These are phyloP conservation scores for Phytophthora cactorum DNA, from an alignment of 352 stramenopile species.

Conservation along the genomic window DNA sequence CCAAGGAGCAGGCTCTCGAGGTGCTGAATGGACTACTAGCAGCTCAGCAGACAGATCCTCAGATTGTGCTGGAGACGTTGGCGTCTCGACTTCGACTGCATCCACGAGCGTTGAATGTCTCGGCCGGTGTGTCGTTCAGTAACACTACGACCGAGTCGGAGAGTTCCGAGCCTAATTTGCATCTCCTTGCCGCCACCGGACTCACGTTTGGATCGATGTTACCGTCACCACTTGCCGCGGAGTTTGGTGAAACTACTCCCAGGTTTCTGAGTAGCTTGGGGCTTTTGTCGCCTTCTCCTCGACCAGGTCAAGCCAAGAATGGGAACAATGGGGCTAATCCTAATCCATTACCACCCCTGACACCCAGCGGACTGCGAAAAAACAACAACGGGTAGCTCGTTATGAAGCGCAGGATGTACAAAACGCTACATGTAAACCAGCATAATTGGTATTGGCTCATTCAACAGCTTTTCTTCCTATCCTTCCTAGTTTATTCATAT, in stretches of 20 bases:
- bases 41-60: constrained; percentile 30
- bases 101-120: constrained; percentile 34
- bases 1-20: constrained; percentile 42
- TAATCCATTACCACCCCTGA: constrained; percentile 19
- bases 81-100: constrained; percentile 30
- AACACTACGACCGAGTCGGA: constrained; percentile 7
- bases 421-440: constrained; percentile 12
- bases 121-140: constrained; percentile 37
- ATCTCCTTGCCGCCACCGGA: constrained; percentile 32
- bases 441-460: not conserved
- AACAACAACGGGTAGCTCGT: constrained; percentile 15
- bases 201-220: constrained; percentile 38
- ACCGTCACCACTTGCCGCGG: constrained; percentile 23
- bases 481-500: too few species aligned
- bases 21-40: constrained; percentile 40
- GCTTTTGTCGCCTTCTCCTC: constrained; percentile 26
- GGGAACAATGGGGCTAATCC: not conserved
- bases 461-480: too few species aligned
- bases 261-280: constrained; percentile 23
- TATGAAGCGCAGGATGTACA: constrained; percentile 13
- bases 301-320: constrained; percentile 16
- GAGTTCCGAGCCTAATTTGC: constrained; percentile 34
- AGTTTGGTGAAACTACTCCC: constrained; percentile 22
- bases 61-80: constrained; percentile 37
- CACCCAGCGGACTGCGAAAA: constrained; percentile 16